Conservation (phyloP, 257 asterid genomes). For the Anisodus acutangulus region DNA sequence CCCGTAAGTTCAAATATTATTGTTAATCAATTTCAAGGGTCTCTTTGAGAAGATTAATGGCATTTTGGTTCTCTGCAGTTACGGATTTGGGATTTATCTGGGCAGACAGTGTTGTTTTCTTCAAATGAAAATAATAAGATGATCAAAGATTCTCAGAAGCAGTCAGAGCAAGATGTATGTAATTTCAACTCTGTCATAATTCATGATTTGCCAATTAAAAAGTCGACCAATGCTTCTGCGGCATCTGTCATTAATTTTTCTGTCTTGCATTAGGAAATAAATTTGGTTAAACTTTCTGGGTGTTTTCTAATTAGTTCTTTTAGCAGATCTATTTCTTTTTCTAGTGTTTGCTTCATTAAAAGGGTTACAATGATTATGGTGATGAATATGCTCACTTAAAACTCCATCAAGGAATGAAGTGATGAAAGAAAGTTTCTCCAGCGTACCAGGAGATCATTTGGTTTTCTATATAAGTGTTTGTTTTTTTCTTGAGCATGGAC, state of each 20-base stretch:
- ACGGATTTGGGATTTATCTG: slow-evolving; percentile 95
- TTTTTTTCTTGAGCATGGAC: slow-evolving; percentile 5
- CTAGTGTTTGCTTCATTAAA: slow-evolving; percentile 18
- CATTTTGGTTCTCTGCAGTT: slow-evolving; percentile 55
- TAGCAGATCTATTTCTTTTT: slow-evolving; percentile 21
- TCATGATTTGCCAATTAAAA: slow-evolving; percentile 30
- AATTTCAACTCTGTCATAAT: slow-evolving; percentile 29
- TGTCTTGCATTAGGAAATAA: slow-evolving; percentile 22
- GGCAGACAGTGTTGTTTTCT: slow-evolving; percentile 71
- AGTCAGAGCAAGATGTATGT: slow-evolving; percentile 84
- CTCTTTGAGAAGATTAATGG: slow-evolving; percentile 39
- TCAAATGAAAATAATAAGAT: slow-evolving; percentile 65
- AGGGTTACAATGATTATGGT: neutral
- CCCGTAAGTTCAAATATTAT: slow-evolving; percentile 57
- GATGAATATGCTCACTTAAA: slow-evolving; percentile 15
- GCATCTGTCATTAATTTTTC: slow-evolving; percentile 27
- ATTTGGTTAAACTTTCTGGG: neutral
- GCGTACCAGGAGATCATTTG: slow-evolving; percentile 13
- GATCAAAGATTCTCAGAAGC: slow-evolving; percentile 69
- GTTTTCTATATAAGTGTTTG: neutral
- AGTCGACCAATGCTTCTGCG: slow-evolving; percentile 15
- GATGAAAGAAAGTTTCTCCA: neutral
- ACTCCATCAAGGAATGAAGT: neutral
- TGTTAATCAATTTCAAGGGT: slow-evolving; percentile 27
- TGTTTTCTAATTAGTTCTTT: neutral